Percentiles rank a stretch among this genome's conserved stretches.
phyloP scores from a whole-genome alignment of 169 alveolate genomes.

The Haemoproteus tartakovskyi region DNA sequence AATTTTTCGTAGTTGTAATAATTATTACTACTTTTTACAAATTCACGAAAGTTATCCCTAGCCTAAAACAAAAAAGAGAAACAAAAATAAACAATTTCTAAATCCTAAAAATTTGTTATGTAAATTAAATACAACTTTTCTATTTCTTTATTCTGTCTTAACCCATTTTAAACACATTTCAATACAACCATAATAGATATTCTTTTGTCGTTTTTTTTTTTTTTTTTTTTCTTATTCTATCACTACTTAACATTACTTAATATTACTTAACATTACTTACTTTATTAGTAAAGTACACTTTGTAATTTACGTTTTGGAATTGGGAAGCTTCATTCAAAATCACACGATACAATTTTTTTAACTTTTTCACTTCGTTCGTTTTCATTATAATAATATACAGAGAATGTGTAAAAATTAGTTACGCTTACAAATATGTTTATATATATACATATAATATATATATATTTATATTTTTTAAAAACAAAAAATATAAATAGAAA shows the following conservation, averaged over 20 bases:
- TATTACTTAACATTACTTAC: no score
- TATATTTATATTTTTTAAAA: no score
- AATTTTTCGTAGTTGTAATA: constrained; percentile 15
- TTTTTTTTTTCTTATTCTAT: background rate
- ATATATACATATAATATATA: constrained; percentile 7
- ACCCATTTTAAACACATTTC: no score
- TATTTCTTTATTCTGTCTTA: no score
- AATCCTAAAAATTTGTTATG: no score
- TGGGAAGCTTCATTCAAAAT: constrained; percentile 63
- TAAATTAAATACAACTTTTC: no score
- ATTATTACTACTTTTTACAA: constrained; percentile 17
- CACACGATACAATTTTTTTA: constrained; percentile 47
- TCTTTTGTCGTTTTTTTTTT: no score
- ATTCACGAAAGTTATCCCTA: constrained; percentile 54
- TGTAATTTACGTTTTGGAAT: constrained; percentile 60
- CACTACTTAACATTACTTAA: no score
- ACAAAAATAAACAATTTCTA: no score
- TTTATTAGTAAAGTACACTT: constrained; percentile 54
- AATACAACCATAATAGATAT: no score
- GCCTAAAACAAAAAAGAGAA: constrained; percentile 28
- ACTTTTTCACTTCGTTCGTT: constrained; percentile 21
- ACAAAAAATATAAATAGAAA: no score
- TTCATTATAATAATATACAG: constrained; percentile 41
- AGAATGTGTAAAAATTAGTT: no score
- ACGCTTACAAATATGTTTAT: background rate